Conservation (phyloP, 345 rosid genomes). For the Gossypium raimondii region DNA sequence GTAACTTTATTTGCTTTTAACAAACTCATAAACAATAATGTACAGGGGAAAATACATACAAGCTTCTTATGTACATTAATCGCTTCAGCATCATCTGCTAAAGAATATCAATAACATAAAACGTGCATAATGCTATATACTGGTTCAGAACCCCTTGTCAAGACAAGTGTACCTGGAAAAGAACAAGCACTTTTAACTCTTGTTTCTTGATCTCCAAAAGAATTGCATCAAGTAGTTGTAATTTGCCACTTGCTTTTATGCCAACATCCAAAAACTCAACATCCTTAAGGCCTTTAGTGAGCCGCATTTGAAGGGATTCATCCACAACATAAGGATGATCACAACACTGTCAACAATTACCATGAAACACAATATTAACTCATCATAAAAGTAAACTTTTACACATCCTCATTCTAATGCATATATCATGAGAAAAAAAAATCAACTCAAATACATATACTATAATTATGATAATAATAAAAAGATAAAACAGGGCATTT, state of each 20-base stretch:
- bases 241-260: slow-evolving; percentile 87
- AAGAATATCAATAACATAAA: neutral
- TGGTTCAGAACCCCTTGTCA: neutral
- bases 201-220: slow-evolving; percentile 51
- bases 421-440: neutral
- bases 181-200: slow-evolving; percentile 59
- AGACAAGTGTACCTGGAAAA: slow-evolving; percentile 67
- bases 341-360: slow-evolving; percentile 63
- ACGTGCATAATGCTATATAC: neutral
- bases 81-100: neutral
- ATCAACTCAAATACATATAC: slow-evolving; percentile 5
- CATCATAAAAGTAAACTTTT: neutral
- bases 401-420: neutral
- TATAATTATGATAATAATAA: neutral
- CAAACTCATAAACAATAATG: neutral
- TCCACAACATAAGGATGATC: slow-evolving; percentile 81
- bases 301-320: slow-evolving; percentile 33
- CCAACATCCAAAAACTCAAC: slow-evolving; percentile 58
- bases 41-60: neutral
- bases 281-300: slow-evolving; percentile 33
- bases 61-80: neutral
- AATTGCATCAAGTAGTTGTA: slow-evolving; percentile 68
- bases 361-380: slow-evolving; percentile 4
- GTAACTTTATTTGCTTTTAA: neutral
- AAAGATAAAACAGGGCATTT: neutral